Evolutionary conservation across 2,329 filamentous ascomycete species (phyloP).

Genomic region (Geosmithia putterillii): DNA sequence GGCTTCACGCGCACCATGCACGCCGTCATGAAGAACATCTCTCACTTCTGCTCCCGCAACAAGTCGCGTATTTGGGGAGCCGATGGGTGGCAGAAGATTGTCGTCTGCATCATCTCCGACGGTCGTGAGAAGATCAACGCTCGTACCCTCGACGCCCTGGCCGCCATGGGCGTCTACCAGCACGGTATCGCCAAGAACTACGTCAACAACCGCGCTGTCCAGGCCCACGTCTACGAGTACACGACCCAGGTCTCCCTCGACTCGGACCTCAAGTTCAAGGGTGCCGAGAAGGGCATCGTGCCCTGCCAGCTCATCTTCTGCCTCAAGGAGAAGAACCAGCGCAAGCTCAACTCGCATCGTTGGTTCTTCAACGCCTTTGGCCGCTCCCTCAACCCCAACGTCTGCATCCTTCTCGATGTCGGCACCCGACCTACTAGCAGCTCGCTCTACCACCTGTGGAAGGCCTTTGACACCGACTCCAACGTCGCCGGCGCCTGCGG

Average conservation of each 20-base stretch:
- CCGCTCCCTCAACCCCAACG: constrained; percentile 81
- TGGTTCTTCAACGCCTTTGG: constrained; percentile 99
- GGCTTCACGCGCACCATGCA: constrained; percentile 97
- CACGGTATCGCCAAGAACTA: constrained; percentile 97
- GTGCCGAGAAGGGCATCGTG: constrained; percentile 96
- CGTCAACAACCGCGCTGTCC: constrained; percentile 91
- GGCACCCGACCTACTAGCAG: constrained; percentile 83
- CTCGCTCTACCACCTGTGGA: constrained; percentile 97
- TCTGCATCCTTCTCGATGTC: constrained; percentile 93
- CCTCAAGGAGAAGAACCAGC: constrained; percentile 92
- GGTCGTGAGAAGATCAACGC: constrained; percentile 84
- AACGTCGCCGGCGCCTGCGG: constrained; percentile 94
- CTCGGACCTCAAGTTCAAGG: constrained; percentile 94
- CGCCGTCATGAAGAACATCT: constrained; percentile 95
- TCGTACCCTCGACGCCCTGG: constrained; percentile 82
- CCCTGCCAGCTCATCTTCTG: constrained; percentile 98
- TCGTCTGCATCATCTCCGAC: constrained; percentile 92
- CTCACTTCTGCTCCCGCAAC: constrained; percentile 85
- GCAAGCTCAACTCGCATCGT: constrained; percentile 95
- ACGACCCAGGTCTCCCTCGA: constrained; percentile 96
- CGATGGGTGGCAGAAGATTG: constrained; percentile 96
- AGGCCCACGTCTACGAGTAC: constrained; percentile 96
- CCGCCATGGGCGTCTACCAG: constrained; percentile 96
- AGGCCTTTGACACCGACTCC: constrained; percentile 95
- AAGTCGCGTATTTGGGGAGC: constrained; percentile 96